Percentiles rank a stretch among this genome's conserved stretches.
Conservation (phyloP, 345 rosid species). For the Nephelium lappaceum region DNA sequence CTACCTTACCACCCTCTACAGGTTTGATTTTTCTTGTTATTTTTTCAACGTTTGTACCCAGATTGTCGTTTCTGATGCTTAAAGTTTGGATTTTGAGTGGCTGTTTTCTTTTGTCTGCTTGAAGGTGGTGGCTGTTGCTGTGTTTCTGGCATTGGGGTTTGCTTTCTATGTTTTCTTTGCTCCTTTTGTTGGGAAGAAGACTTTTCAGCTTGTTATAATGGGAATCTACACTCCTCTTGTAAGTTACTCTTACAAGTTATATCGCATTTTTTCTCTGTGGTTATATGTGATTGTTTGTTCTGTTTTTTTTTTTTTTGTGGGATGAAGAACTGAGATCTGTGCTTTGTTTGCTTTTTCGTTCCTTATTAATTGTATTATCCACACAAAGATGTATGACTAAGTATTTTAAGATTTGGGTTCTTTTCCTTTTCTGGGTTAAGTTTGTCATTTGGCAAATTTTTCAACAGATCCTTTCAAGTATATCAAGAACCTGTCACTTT, state of each 20-base stretch:
- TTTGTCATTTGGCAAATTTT: conserved; percentile 20
- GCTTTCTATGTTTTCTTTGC: conserved; percentile 99
- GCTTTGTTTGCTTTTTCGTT: conserved; percentile 26
- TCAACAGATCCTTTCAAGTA: conserved; percentile 21
- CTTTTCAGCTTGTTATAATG: conserved; percentile 70
- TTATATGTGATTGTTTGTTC: neutral
- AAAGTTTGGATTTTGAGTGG: conserved; percentile 29
- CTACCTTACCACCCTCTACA: conserved; percentile 99
- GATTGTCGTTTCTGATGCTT: neutral
- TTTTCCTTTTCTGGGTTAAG: conserved; percentile 24
- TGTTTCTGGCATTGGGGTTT: conserved; percentile 94
- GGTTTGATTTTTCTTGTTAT: conserved; percentile 39
- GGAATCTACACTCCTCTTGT: conserved; percentile 98
- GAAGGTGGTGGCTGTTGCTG: conserved; percentile 99
- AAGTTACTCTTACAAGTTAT: conserved; percentile 30
- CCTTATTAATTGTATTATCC: conserved; percentile 19
- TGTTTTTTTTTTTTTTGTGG: conserved; percentile 1
- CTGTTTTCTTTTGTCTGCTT: conserved; percentile 26
- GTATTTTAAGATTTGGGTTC: conserved; percentile 17
- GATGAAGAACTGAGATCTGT: conserved; percentile 49
- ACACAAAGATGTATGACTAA: neutral
- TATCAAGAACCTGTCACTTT: conserved; percentile 15
- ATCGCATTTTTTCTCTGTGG: neutral
- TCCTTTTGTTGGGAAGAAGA: conserved; percentile 91
- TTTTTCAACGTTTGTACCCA: neutral